phyloP scores from a whole-genome alignment of 2,329 filamentous ascomycete species.

The Fusarium redolens region DNA sequence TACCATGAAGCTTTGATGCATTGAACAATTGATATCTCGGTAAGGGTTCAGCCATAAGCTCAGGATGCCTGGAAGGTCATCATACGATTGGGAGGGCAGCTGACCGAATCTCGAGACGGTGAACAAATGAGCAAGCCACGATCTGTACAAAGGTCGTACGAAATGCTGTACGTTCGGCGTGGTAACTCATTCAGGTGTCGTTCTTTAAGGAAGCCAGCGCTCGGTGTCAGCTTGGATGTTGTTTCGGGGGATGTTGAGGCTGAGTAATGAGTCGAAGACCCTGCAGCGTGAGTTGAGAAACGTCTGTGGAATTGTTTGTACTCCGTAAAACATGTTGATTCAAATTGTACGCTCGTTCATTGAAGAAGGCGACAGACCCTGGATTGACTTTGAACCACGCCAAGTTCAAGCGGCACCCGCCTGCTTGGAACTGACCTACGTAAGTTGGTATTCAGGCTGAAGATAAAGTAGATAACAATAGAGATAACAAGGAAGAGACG shows the following conservation, averaged over 20 bases:
- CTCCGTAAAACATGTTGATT: not conserved
- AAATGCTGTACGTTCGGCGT: conserved; percentile 31
- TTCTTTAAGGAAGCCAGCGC: conserved; percentile 11
- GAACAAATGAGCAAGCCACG: conserved; percentile 39
- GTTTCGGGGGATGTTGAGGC: conserved; percentile 3
- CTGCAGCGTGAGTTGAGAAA: not conserved
- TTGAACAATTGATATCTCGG: conserved; percentile 9
- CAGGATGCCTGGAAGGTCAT: conserved; percentile 27
- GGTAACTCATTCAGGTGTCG: conserved; percentile 7
- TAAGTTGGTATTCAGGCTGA: conserved; percentile 5
- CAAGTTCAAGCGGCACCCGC: not conserved
- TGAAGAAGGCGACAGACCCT: not conserved
- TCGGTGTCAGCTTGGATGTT: not conserved
- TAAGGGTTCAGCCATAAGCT: conserved; percentile 13
- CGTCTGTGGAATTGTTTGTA: not conserved
- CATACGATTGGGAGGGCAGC: conserved; percentile 39
- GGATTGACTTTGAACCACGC: not conserved
- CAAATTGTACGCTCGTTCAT: not conserved
- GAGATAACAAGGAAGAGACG: conserved; percentile 1
- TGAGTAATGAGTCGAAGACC: conserved; percentile 4
- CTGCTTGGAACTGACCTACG: conserved; percentile 7
- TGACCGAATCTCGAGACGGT: conserved; percentile 42
- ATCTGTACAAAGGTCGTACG: conserved; percentile 35
- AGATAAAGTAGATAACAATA: not conserved
- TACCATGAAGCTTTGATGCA: conserved; percentile 9